Evolutionary conservation across 108 stramenopile species (phyloP).

Genomic region (Cyclotella sp.): DNA sequence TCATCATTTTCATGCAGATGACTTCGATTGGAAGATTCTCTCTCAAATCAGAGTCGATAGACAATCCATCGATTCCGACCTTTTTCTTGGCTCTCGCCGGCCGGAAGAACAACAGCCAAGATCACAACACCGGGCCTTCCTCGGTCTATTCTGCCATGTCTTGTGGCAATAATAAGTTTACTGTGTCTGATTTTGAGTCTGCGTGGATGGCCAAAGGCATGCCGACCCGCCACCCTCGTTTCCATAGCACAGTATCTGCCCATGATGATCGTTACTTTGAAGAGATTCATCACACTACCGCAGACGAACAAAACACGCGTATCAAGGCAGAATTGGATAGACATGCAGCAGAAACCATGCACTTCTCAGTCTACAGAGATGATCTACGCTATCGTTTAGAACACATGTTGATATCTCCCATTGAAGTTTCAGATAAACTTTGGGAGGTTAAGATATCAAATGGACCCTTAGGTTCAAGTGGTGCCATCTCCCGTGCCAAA

Average conservation of each 20-base stretch:
- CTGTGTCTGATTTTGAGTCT: conserved; percentile 60
- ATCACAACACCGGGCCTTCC: neutral
- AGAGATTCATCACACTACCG: conserved; percentile 46
- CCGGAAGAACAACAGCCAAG: conserved; percentile 19
- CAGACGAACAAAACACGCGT: conserved; percentile 13
- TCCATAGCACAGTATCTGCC: conserved; percentile 49
- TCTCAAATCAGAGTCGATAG: conserved; percentile 63
- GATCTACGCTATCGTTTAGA: conserved; percentile 72
- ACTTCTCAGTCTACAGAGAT: conserved; percentile 61
- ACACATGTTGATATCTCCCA: conserved; percentile 58
- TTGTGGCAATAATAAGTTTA: conserved; percentile 31
- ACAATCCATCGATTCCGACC: conserved; percentile 75
- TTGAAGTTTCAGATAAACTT: conserved; percentile 61
- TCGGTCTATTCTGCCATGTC: neutral
- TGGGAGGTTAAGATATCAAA: conserved; percentile 62
- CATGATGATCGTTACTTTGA: conserved; percentile 54
- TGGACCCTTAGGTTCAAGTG: conserved; percentile 67
- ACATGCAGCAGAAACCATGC: conserved; percentile 64
- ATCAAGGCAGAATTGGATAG: conserved; percentile 54
- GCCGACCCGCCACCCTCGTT: conserved; percentile 67
- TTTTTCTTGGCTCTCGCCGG: conserved; percentile 76
- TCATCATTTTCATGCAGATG: conserved; percentile 60
- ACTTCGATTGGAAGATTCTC: conserved; percentile 87
- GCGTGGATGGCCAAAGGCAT: conserved; percentile 63
- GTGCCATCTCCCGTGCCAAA: conserved; percentile 55